A percentile compares a stretch with the other conserved stretches of the same genome.
phyloP scores from a whole-genome alignment of 495 filamentous ascomycete genomes.

The Penicillium canescens region DNA sequence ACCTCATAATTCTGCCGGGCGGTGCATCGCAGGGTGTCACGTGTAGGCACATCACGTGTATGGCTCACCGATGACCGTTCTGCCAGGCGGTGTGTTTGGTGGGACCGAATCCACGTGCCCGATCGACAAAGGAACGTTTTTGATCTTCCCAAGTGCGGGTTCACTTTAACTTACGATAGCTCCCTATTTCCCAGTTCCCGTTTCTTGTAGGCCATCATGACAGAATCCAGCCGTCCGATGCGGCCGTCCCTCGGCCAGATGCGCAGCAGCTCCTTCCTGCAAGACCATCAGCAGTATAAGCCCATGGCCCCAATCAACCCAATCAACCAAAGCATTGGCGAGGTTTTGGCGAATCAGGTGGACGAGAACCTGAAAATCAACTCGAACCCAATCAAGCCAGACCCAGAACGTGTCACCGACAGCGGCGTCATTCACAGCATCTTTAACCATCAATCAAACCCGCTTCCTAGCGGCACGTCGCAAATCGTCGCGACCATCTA shows the following conservation, averaged over 20 bases:
- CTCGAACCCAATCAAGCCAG: conserved; percentile 44
- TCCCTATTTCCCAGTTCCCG: neutral
- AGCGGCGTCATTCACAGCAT: conserved; percentile 47
- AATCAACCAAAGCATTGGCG: conserved; percentile 41
- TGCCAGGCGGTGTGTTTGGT: neutral
- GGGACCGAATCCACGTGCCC: conserved; percentile 16
- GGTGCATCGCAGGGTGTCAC: neutral
- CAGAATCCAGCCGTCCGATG: conserved; percentile 29
- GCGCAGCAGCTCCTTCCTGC: conserved; percentile 68
- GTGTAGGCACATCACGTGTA: neutral
- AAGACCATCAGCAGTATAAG: conserved; percentile 75
- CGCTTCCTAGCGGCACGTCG: conserved; percentile 37
- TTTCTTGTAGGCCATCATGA: conserved; percentile 25
- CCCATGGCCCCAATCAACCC: conserved; percentile 43
- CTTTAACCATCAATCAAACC: conserved; percentile 39
- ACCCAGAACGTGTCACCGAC: conserved; percentile 44
- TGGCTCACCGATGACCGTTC: neutral
- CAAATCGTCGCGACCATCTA: conserved; percentile 49
- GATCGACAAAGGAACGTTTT: conserved; percentile 13
- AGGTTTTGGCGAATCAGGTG: conserved; percentile 36
- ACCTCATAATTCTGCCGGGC: conserved; percentile 5
- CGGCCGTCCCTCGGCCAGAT: conserved; percentile 50
- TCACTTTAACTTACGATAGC: neutral
- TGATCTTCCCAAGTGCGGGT: conserved; percentile 6
- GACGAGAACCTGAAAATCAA: conserved; percentile 29